These are phyloP conservation scores for Parafenestella ontariensis DNA, from an alignment of 2,329 filamentous ascomycete genomes.

Conservation along the genomic window DNA sequence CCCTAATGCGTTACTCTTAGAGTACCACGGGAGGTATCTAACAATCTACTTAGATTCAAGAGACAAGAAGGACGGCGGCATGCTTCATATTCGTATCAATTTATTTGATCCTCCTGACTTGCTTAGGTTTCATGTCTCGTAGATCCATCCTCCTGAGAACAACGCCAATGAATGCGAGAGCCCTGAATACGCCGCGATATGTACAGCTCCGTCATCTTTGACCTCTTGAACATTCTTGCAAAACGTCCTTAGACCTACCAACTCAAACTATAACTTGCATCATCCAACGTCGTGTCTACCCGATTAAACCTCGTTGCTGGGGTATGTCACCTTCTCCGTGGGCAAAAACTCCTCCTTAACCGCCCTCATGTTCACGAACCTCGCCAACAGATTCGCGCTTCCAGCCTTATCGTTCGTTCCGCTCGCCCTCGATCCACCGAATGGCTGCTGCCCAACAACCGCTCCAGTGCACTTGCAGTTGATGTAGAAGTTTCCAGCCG, in stretches of 20 bases:
- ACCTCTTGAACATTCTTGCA: not conserved
- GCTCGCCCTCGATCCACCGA: slow-evolving; percentile 62
- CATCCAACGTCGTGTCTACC: not conserved
- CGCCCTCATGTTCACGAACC: slow-evolving; percentile 64
- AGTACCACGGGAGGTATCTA: no score
- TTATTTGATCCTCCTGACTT: no score
- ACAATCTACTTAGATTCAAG: no score
- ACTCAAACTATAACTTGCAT: not conserved
- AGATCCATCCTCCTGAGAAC: not conserved
- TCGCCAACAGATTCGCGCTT: slow-evolving; percentile 57
- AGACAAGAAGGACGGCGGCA: no score
- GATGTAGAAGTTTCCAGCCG: slow-evolving; percentile 85
- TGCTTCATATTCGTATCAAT: no score
- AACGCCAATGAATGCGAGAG: not conserved
- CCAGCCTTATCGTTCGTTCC: slow-evolving; percentile 67
- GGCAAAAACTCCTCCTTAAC: slow-evolving; percentile 64
- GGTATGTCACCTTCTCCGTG: slow-evolving; percentile 58
- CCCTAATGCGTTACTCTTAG: no score
- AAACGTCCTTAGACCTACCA: not conserved
- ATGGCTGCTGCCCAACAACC: slow-evolving; percentile 59
- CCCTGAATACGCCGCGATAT: not conserved
- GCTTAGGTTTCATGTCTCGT: not conserved
- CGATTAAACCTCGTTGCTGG: slow-evolving; percentile 56
- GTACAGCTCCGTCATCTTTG: no score
- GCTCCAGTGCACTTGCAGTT: slow-evolving; percentile 75